These are phyloP conservation scores for Pyrenophora seminiperda DNA, from an alignment of 2,329 filamentous ascomycete species.

Conservation along the genomic window DNA sequence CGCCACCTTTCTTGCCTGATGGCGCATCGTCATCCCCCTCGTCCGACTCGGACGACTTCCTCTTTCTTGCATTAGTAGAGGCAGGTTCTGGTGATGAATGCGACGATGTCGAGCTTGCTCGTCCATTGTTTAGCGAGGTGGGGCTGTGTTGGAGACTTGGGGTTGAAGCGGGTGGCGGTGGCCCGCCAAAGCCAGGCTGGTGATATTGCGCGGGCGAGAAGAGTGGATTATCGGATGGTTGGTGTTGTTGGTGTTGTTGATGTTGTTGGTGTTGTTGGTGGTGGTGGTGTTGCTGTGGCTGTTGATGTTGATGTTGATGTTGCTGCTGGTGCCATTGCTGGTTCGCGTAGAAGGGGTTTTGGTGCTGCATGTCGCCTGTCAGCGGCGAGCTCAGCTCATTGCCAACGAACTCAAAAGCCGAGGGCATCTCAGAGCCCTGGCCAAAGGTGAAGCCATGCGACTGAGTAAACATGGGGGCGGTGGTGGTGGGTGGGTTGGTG, in stretches of 20 bases:
- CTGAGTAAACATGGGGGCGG: constrained; percentile 28
- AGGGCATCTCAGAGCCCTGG: constrained; percentile 35
- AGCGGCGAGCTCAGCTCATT: constrained; percentile 41
- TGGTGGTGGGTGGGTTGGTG: constrained; percentile 29
- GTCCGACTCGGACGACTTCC: constrained; percentile 58
- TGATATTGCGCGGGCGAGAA: constrained; percentile 39
- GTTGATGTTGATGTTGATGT: constrained; percentile 31
- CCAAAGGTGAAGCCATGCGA: constrained; percentile 42
- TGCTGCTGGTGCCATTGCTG: constrained; percentile 41
- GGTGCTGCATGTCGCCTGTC: constrained; percentile 31
- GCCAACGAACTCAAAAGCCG: constrained; percentile 44
- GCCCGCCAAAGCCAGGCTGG: constrained; percentile 28
- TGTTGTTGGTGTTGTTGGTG: constrained; percentile 30
- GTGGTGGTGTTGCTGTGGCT: constrained; percentile 15
- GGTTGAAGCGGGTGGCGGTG: constrained; percentile 36
- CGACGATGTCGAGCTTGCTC: constrained; percentile 52
- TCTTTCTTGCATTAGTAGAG: constrained; percentile 39
- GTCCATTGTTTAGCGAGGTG: constrained; percentile 39
- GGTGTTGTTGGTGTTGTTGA: constrained; percentile 32
- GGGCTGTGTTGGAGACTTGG: constrained; percentile 49
- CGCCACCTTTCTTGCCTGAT: constrained; percentile 58
- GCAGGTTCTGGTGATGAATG: constrained; percentile 67
- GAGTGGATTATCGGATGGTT: constrained; percentile 27
- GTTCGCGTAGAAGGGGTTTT: constrained; percentile 39
- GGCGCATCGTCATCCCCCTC: constrained; percentile 63